Evolutionary conservation across 495 filamentous ascomycete genomes (phyloP), one percentile per base, ranked within the genome.

Genomic region (Talaromyces wortmannii): DNA sequence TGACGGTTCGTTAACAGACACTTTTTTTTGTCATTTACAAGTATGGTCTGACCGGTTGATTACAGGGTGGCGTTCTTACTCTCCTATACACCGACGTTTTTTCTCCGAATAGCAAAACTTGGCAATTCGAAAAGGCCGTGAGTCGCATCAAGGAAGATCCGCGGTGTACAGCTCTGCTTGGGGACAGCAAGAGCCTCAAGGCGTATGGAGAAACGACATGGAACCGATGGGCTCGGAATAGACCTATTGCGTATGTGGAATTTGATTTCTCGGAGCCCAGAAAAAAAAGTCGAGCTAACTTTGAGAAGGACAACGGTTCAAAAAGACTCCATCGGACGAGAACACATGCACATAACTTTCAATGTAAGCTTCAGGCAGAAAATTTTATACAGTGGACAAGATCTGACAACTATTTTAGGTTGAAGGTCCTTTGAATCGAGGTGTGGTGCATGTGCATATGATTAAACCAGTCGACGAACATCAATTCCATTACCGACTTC

Each of bases 331-430:
- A 70, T 79, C 56, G 94, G 92, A 4, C 83, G 80, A 45, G 88
- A 97, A 60, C 91, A 97, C 71, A 61, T 97, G 57, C 75, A 78
- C 46, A 90, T 98, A 79, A 86, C 89, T 50, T 98, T 98, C 67
- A 86, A 96, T 67, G 90, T 92, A 73, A 55, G 58, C 40, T n/a
- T 11, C 51, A 8, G 0, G 45, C 42, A 15, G n/a, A 45, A 44
- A 31, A 15, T 54, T 16, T 17, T 2, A 48, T 16, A 13, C 23
- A 23, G 23, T 23, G 48, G 30, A 50, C 66, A 74, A 36, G 66
- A 42, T 36, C 47, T 59, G 31, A 64, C 13, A 7, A 12, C 43
- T n/a, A 18, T 8, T 36, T 29, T 60, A 92, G 88, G 88, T 96
- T 43, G 87, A 92, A 72, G 94, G 94, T 2, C 87, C 91, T 4